These are phyloP conservation scores for Helicostylum pulchrum DNA, from an alignment of 192 early-diverging fungal species.

Conservation along the genomic window DNA sequence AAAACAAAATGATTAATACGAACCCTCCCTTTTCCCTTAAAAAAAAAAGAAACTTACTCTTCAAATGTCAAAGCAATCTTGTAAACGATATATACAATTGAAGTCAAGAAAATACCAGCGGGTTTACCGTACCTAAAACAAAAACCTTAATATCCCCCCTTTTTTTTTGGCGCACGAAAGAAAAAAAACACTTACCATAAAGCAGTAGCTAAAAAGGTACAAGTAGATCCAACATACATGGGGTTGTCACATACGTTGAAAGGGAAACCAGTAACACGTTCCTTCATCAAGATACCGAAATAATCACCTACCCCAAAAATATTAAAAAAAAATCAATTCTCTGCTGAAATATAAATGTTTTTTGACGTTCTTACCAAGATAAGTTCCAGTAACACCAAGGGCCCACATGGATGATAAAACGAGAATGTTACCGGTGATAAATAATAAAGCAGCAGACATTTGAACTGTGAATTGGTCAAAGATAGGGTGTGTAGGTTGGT, in stretches of 20 bases:
- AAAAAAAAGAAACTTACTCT: conserved; percentile 54
- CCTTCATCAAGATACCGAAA: conserved; percentile 89
- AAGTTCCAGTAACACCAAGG: conserved; percentile 88
- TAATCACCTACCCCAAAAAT: conserved; percentile 66
- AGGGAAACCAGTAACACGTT: conserved; percentile 83
- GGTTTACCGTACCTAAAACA: conserved; percentile 57
- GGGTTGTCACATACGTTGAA: conserved; percentile 91
- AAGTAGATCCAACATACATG: conserved; percentile 92
- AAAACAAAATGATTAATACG: background rate
- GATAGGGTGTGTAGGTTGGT: conserved; percentile 58
- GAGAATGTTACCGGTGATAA: conserved; percentile 65
- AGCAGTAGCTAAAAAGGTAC: conserved; percentile 81
- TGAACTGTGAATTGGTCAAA: conserved; percentile 50
- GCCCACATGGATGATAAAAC: conserved; percentile 83
- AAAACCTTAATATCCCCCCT: background rate
- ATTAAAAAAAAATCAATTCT: background rate
- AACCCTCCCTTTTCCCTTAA: background rate
- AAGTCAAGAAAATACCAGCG: conserved; percentile 68
- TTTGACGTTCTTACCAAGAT: conserved; percentile 57
- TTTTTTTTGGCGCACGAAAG: too few species aligned
- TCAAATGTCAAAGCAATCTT: conserved; percentile 72
- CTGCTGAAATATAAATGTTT: background rate
- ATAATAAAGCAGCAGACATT: conserved; percentile 45
- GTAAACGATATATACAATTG: conserved; percentile 74
- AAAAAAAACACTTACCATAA: conserved; percentile 59